Evolutionary conservation across 73 alveolate genomes (phyloP).

Genomic region (Paraurostyla sp.): DNA sequence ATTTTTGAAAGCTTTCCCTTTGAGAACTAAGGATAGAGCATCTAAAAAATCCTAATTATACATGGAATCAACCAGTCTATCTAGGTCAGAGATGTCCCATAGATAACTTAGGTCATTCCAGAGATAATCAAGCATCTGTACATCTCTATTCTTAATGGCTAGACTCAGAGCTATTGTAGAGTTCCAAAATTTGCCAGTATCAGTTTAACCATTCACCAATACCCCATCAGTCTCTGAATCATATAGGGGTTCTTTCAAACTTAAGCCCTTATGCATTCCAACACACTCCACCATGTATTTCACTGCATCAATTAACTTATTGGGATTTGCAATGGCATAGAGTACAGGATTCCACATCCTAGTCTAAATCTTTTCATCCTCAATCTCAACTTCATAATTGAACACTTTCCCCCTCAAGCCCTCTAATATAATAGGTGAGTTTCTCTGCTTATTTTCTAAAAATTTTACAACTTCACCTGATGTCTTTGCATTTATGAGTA

Average conservation of each 20-base stretch:
- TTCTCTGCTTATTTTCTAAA: not conserved
- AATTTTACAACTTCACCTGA: not conserved
- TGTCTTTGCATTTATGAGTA: not conserved
- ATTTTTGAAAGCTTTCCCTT: conserved; percentile 20
- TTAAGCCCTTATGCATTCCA: not conserved
- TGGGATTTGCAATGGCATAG: conserved; percentile 30
- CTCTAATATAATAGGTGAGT: conserved; percentile 18
- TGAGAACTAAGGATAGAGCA: conserved; percentile 1
- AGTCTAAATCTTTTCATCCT: not conserved
- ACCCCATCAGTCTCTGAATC: conserved; percentile 11
- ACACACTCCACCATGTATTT: conserved; percentile 16
- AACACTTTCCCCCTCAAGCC: not conserved
- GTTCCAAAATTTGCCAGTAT: conserved; percentile 22
- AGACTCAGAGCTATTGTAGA: conserved; percentile 11
- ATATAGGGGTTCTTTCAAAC: conserved; percentile 46
- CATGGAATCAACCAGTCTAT: not conserved
- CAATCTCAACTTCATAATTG: not conserved
- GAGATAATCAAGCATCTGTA: conserved; percentile 25
- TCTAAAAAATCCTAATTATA: conserved; percentile 38
- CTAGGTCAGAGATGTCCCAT: conserved; percentile 39
- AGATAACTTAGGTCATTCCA: conserved; percentile 32
- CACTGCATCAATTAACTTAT: conserved; percentile 5
- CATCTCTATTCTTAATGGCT: conserved; percentile 1
- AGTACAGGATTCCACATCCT: conserved; percentile 30
- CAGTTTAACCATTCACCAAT: not conserved